Evolutionary conservation across 1,139 yeast species (phyloP).

Genomic region (Suzukiozyma palmioleophila): DNA sequence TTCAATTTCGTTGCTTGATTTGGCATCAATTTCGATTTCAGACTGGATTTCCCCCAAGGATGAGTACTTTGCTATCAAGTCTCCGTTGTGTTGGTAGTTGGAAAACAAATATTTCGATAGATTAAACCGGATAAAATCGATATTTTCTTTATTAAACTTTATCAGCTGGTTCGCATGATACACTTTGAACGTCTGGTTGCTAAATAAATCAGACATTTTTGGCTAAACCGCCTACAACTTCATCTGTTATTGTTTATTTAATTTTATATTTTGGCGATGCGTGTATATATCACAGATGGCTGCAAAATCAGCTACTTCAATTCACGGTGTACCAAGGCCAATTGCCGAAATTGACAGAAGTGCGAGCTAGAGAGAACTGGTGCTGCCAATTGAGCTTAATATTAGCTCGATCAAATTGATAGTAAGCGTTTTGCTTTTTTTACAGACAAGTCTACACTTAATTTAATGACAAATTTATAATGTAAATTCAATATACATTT

Average conservation of each 20-base stretch:
- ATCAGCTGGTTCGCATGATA: conserved; percentile 14
- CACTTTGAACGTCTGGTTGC: conserved; percentile 17
- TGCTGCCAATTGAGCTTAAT: no score
- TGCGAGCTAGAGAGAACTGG: no score
- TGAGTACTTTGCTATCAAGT: conserved; percentile 11
- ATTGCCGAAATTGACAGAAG: no score
- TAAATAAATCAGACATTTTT: conserved; percentile 4
- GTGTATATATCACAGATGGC: conserved; percentile 4
- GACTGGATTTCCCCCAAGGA: conserved; percentile 4
- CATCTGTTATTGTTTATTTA: background rate
- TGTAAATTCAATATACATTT: conserved; percentile 2
- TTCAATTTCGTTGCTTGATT: conserved; percentile 1
- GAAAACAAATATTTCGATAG: conserved; percentile 11
- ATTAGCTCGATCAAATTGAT: no score
- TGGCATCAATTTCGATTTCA: conserved; percentile 1
- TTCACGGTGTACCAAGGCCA: no score
- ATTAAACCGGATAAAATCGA: conserved; percentile 10
- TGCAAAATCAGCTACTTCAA: conserved; percentile 5
- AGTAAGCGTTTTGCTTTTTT: no score
- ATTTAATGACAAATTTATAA: background rate
- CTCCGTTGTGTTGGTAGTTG: conserved; percentile 8
- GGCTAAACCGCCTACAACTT: no score
- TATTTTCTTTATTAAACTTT: conserved; percentile 8
- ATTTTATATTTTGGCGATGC: background rate
- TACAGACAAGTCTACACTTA: background rate